Base-by-base conservation (phyloP, 2,329 filamentous ascomycete species). In the Sphaerulina musiva region DNA sequence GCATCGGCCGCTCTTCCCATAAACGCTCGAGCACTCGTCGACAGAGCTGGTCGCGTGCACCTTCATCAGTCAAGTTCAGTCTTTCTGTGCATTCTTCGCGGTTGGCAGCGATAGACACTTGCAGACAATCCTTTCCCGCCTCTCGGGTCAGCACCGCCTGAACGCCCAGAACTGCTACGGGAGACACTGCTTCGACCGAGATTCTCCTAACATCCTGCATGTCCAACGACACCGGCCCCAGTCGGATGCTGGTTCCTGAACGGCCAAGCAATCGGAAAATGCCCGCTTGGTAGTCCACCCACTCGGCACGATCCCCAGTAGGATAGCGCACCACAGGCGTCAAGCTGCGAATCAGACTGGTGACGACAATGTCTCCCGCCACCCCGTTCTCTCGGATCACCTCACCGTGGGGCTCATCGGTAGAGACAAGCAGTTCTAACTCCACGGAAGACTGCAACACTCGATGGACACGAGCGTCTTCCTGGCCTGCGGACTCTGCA, bases 141-240 rank as follows among this genome's bases (percentile, higher is more conserved):
- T 48, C 34, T 6, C 36, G n/a, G 8, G 34, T 48, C 10, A 48
- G 46, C 34, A 43, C 39, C 39, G 40, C 48, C 40, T 50, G 48
- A 39, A 42, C 17, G 9, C 38, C 48, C 20, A 26, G 14, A 12
- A 48, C 7, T 20, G 12, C 34, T 17, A 39, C 46, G 20, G 20
- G 58, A 6, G 68, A 68, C 23, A 32, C 23, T 10, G 48, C 40
- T 20, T 50, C 20, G 11, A n/a, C 39, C 14, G 40, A 7, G 4
- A 43, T 42, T 34, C 48, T 31, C 20, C 23, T 43, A 2, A 50
- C 2, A 14, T 48, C 48, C 39, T 32, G 38, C 47, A 50, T 50
- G n/a, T 50, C 48, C 4, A 50, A n/a, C 6, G 48, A 50, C 14
- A 36, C 26, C 31, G 48, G 48, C 23, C 48, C 48, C 20, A 50